Conservation (phyloP, 2,329 filamentous ascomycete genomes). For the Alternaria atra region DNA sequence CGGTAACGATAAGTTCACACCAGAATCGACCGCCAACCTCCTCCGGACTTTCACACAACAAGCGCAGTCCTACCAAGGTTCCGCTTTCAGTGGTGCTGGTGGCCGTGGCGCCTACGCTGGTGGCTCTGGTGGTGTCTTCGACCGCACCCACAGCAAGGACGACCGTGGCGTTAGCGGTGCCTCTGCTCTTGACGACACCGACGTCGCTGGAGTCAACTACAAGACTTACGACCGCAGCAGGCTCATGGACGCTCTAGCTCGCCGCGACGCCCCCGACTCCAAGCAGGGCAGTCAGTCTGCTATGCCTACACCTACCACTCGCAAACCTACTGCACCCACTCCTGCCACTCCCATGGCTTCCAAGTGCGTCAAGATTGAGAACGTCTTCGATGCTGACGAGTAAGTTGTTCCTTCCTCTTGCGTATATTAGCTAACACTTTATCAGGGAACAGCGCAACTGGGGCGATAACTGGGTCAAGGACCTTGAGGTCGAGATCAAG, state of each 20-base stretch:
- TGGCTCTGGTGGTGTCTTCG: constrained; percentile 76
- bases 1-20: constrained; percentile 99
- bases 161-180: constrained; percentile 88
- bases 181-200: constrained; percentile 94
- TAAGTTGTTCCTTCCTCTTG: constrained; percentile 60
- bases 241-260: constrained; percentile 97
- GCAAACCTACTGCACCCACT: constrained; percentile 80
- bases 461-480: constrained; percentile 76
- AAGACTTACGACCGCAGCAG: constrained; percentile 99
- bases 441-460: constrained; percentile 37
- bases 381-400: constrained; percentile 94
- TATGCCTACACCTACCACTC: constrained; percentile 51
- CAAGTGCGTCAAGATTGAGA: constrained; percentile 91
- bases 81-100: constrained; percentile 88
- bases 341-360: constrained; percentile 85
- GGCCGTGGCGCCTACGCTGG: constrained; percentile 85
- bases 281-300: constrained; percentile 32
- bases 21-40: constrained; percentile 92
- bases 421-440: constrained; percentile 22
- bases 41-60: constrained; percentile 85
- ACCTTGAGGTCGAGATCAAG: constrained; percentile 92
- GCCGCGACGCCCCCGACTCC: constrained; percentile 74
- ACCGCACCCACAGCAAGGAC: constrained; percentile 87
- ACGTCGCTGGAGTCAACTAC: constrained; percentile 98
- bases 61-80: constrained; percentile 76